Conservation (phyloP, 2,329 filamentous ascomycete genomes). For the Metarhizium anisopliae region DNA sequence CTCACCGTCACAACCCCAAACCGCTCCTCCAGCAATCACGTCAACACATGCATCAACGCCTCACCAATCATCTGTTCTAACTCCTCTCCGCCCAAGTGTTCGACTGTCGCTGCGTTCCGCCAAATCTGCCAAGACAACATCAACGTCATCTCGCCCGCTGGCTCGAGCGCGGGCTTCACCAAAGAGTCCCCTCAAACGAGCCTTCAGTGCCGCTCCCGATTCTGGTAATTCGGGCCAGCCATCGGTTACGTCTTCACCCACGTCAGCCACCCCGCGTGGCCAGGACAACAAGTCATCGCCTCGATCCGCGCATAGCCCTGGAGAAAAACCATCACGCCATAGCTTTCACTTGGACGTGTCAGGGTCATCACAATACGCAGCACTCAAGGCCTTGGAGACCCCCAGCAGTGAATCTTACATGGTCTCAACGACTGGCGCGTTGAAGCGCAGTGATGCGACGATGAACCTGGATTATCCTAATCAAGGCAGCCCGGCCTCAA, state of each 20-base stretch:
- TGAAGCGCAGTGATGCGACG: constrained; percentile 85
- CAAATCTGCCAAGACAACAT: constrained; percentile 46
- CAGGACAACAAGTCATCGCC: constrained; percentile 32
- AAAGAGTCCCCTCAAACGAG: constrained; percentile 73
- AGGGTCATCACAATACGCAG: constrained; percentile 40
- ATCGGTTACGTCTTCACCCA: constrained; percentile 33
- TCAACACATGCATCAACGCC: constrained; percentile 19
- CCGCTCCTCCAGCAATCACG: constrained; percentile 25
- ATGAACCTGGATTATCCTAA: constrained; percentile 78
- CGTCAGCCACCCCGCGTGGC: constrained; percentile 29
- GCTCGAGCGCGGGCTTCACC: constrained; percentile 62
- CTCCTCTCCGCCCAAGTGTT: constrained; percentile 56
- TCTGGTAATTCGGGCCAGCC: constrained; percentile 52
- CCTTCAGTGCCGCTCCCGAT: constrained; percentile 60
- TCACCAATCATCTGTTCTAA: constrained; percentile 43
- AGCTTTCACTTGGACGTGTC: constrained; percentile 50
- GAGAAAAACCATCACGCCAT: constrained; percentile 42
- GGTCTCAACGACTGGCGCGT: constrained; percentile 54
- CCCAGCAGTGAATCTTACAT: constrained; percentile 24
- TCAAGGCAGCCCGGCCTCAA: constrained; percentile 78
- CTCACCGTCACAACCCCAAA: constrained; percentile 21
- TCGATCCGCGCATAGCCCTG: constrained; percentile 24
- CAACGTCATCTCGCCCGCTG: constrained; percentile 41
- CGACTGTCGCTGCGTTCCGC: constrained; percentile 58
- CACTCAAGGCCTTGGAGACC: constrained; percentile 41